These are phyloP conservation scores for Pythium folliculosum DNA, from an alignment of 352 stramenopile species.

Conservation along the genomic window DNA sequence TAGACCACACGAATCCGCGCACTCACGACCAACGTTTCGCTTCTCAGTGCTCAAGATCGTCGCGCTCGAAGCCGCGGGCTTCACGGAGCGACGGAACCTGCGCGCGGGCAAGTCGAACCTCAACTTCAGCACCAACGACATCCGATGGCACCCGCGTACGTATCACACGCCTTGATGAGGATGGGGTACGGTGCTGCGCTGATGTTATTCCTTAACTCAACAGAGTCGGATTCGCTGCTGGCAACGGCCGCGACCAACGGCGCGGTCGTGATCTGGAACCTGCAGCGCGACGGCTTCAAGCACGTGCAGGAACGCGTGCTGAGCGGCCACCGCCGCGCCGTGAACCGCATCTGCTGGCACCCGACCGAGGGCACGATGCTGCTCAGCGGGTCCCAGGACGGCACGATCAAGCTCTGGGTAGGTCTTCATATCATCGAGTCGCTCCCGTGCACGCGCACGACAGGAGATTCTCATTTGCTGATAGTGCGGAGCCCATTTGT, in stretches of 20 bases:
- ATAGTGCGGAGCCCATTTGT: not conserved
- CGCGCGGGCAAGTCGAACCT: slow-evolving; percentile 81
- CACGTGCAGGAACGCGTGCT: slow-evolving; percentile 85
- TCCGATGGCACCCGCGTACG: slow-evolving; percentile 87
- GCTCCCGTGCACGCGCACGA: not conserved
- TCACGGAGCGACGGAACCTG: slow-evolving; percentile 85
- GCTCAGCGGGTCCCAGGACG: slow-evolving; percentile 85
- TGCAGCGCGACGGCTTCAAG: slow-evolving; percentile 87
- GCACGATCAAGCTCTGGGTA: slow-evolving; percentile 89
- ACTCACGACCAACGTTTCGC: too few relatives aligned
- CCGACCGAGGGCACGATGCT: slow-evolving; percentile 77
- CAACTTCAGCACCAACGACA: slow-evolving; percentile 90
- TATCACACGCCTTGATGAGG: not conserved
- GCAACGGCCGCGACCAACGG: slow-evolving; percentile 86
- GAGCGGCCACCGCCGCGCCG: slow-evolving; percentile 77
- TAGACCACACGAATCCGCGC: not conserved
- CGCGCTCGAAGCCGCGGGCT: slow-evolving; percentile 70
- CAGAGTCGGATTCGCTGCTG: slow-evolving; percentile 83
- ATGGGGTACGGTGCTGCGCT: not conserved
- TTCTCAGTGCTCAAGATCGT: slow-evolving; percentile 81
- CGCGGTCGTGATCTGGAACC: slow-evolving; percentile 86
- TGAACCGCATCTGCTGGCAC: slow-evolving; percentile 91
- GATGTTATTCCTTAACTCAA: not conserved
- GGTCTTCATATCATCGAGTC: too few relatives aligned
- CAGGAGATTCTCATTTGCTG: not conserved